A percentile compares a stretch with the other conserved stretches of the same genome.
phyloP scores from a whole-genome alignment of 2,329 filamentous ascomycete species.

The Diaporthe ilicicola region DNA sequence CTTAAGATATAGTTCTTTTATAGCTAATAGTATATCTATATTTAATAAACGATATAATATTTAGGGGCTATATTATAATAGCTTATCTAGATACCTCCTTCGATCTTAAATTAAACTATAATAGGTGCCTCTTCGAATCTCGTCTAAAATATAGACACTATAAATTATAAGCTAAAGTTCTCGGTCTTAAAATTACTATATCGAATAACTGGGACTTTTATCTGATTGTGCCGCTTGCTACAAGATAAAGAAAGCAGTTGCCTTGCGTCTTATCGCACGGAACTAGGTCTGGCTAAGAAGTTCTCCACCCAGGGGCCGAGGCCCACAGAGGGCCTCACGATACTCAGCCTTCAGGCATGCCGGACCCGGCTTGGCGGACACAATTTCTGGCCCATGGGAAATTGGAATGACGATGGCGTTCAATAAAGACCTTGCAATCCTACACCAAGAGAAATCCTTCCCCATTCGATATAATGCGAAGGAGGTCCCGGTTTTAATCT shows the following conservation, averaged over 20 bases:
- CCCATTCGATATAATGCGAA: slow-evolving; percentile 1
- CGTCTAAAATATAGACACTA: not conserved
- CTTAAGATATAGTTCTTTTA: not conserved
- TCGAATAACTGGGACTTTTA: not conserved
- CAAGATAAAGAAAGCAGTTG: not conserved
- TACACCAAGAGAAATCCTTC: not conserved
- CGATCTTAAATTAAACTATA: no score
- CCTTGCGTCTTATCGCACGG: not conserved
- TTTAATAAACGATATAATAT: not conserved
- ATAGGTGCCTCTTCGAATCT: not conserved
- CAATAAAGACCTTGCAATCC: not conserved
- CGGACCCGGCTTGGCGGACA: slow-evolving; percentile 11
- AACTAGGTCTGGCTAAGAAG: not conserved
- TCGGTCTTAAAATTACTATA: not conserved
- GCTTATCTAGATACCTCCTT: not conserved
- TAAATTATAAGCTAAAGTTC: not conserved
- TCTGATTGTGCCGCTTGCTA: not conserved
- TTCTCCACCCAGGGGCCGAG: slow-evolving; percentile 4
- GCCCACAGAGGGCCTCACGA: slow-evolving; percentile 1
- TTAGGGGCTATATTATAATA: slow-evolving; percentile 5
- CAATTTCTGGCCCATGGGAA: slow-evolving; percentile 2
- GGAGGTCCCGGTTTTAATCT: not conserved
- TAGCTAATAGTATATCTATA: not conserved
- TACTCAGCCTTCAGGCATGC: slow-evolving; percentile 13
- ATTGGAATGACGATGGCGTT: slow-evolving; percentile 8